phyloP scores from a whole-genome alignment of 441 rosid genomes.

The Kokia cookei region DNA sequence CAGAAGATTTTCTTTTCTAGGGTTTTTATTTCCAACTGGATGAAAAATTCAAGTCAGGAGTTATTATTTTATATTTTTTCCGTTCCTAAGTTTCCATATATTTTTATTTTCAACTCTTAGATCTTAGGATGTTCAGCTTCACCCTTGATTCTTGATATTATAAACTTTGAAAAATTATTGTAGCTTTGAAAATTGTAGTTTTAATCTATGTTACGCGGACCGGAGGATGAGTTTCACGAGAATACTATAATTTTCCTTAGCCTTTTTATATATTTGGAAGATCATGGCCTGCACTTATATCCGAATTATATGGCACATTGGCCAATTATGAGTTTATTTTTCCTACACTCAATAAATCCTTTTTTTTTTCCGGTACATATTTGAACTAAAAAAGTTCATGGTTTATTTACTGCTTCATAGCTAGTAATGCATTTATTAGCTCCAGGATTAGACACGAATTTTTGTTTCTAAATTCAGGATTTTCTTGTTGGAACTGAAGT shows the following conservation, averaged over 20 bases:
- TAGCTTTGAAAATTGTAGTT: neutral
- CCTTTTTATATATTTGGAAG: neutral
- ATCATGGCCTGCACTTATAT: neutral
- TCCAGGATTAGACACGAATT: neutral
- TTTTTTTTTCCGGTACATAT: neutral
- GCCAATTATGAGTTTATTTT: neutral
- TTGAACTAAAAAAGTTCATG: neutral
- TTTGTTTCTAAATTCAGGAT: neutral
- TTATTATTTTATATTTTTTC: neutral
- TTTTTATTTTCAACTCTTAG: neutral
- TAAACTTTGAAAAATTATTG: neutral
- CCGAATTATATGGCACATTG: neutral
- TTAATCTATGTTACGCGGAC: neutral
- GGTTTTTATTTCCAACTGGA: neutral
- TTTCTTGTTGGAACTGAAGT: conserved; percentile 4
- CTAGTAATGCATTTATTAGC: neutral
- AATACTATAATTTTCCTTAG: neutral
- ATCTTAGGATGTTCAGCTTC: neutral
- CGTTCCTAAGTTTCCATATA: neutral
- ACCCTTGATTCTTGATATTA: neutral
- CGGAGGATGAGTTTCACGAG: neutral
- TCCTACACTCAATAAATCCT: neutral
- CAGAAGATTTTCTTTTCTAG: neutral
- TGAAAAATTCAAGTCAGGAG: neutral
- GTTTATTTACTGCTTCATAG: neutral